Conservation (phyloP, 2,329 filamentous ascomycete species). For the Colletotrichum spinosum region DNA sequence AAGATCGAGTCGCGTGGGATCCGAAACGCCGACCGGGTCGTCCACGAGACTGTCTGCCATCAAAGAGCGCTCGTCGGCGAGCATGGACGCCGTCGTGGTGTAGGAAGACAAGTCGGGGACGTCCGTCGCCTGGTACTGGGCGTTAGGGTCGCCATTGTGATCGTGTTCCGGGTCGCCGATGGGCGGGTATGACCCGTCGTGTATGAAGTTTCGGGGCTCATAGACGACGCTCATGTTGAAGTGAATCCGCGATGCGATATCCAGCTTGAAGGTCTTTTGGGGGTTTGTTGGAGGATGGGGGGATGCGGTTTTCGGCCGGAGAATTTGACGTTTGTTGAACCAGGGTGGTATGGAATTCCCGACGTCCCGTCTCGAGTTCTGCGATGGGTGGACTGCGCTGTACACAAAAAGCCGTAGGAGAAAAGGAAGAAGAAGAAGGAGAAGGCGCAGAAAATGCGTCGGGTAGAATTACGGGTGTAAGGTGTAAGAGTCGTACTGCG, state of each 20-base stretch:
- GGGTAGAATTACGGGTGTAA: conserved; percentile 13
- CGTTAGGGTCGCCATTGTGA: conserved; percentile 45
- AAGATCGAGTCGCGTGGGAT: conserved; percentile 54
- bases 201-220: conserved; percentile 61
- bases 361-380: conserved; percentile 4
- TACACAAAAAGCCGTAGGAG: neutral
- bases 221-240: conserved; percentile 64
- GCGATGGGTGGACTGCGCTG: neutral
- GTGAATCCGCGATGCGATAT: conserved; percentile 23
- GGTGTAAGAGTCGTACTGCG: conserved; percentile 25
- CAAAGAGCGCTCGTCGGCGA: conserved; percentile 51
- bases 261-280: conserved; percentile 38
- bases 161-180: conserved; percentile 58
- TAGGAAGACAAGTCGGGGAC: conserved; percentile 58
- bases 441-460: conserved; percentile 2
- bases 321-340: neutral
- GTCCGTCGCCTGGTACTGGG: conserved; percentile 51
- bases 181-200: conserved; percentile 60
- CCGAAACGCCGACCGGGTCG: conserved; percentile 52
- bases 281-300: conserved; percentile 13
- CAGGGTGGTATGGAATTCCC: conserved; percentile 15
- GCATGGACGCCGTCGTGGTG: conserved; percentile 52
- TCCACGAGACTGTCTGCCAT: conserved; percentile 49
- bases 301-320: neutral
- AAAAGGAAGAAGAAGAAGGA: neutral